A percentile compares a stretch with the other conserved stretches of the same genome.
phyloP scores from a whole-genome alignment of 2,329 filamentous ascomycete genomes.

The Didymella glomerata region DNA sequence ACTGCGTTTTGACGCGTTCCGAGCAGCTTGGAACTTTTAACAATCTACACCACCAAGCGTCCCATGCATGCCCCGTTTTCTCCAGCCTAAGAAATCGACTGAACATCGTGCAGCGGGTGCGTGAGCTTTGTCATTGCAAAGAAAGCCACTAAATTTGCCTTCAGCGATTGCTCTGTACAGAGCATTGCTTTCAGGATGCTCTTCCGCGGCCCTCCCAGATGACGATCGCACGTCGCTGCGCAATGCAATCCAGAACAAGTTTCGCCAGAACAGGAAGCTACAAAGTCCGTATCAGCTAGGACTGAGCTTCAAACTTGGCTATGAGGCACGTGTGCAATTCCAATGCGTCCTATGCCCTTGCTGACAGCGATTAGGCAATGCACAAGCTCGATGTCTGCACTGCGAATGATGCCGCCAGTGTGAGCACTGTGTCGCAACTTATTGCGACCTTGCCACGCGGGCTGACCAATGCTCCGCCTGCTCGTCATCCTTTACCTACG shows the following conservation, averaged over 20 bases:
- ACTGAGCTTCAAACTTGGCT: conserved; percentile 71
- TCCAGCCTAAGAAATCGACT: conserved; percentile 57
- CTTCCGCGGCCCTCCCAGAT: conserved; percentile 62
- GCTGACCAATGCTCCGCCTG: conserved; percentile 33
- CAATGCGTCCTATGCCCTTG: neutral
- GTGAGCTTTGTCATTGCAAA: conserved; percentile 9
- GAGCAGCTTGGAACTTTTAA: conserved; percentile 13
- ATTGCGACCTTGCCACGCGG: conserved; percentile 54
- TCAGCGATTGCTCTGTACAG: conserved; percentile 75
- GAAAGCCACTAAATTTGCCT: conserved; percentile 4
- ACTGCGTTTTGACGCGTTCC: conserved; percentile 24
- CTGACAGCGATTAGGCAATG: conserved; percentile 45
- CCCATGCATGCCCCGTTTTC: conserved; percentile 57
- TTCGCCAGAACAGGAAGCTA: conserved; percentile 67
- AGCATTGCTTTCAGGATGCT: conserved; percentile 69
- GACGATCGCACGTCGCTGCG: conserved; percentile 62
- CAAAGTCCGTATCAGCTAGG: conserved; percentile 68
- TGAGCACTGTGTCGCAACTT: conserved; percentile 32
- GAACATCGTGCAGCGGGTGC: conserved; percentile 63
- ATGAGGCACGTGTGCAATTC: conserved; percentile 59
- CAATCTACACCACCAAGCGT: conserved; percentile 24
- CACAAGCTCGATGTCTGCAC: conserved; percentile 56
- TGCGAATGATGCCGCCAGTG: conserved; percentile 41
- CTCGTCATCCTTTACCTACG: conserved; percentile 12
- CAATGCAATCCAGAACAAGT: conserved; percentile 68